Percentiles rank a stretch among this genome's conserved stretches.
phyloP scores from a whole-genome alignment of 805 yeast species.

The Peterozyma toletana region DNA sequence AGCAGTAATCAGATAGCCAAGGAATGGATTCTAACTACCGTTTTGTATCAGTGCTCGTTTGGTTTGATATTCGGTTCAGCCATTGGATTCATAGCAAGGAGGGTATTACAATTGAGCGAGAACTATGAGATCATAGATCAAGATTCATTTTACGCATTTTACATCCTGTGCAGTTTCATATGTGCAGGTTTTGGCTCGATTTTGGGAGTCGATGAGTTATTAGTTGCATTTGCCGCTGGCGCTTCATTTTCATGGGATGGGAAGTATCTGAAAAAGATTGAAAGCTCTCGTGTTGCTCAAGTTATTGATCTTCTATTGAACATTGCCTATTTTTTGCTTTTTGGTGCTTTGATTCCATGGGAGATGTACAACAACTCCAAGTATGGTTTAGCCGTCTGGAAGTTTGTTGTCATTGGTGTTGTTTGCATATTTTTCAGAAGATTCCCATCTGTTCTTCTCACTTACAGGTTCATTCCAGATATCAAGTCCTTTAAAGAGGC shows the following conservation, averaged over 20 bases:
- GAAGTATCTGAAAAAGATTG: slow-evolving; percentile 74
- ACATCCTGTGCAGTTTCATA: slow-evolving; percentile 71
- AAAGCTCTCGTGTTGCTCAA: slow-evolving; percentile 80
- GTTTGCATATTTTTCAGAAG: slow-evolving; percentile 71
- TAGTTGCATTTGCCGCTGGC: slow-evolving; percentile 89
- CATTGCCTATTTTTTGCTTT: slow-evolving; percentile 80
- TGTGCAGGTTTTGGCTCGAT: slow-evolving; percentile 89
- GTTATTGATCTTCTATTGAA: slow-evolving; percentile 82
- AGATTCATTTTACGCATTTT: slow-evolving; percentile 82
- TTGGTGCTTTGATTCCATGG: slow-evolving; percentile 93
- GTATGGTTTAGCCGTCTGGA: slow-evolving; percentile 71
- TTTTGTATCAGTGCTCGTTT: slow-evolving; percentile 74
- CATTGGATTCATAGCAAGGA: slow-evolving; percentile 67
- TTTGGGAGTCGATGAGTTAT: slow-evolving; percentile 81
- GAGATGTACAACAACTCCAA: slow-evolving; percentile 53
- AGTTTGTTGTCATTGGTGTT: slow-evolving; percentile 67
- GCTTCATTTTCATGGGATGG: slow-evolving; percentile 95
- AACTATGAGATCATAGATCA: slow-evolving; percentile 65
- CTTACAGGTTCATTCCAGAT: slow-evolving; percentile 80
- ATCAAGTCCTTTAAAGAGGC: slow-evolving; percentile 92
- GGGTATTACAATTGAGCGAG: slow-evolving; percentile 71
- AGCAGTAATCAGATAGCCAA: slow-evolving; percentile 65
- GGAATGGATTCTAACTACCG: slow-evolving; percentile 73
- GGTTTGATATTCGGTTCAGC: slow-evolving; percentile 70
- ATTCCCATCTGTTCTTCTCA: slow-evolving; percentile 69